phyloP scores from a whole-genome alignment of 176 grass and related monocot species.

The Phyllostachys edulis region DNA sequence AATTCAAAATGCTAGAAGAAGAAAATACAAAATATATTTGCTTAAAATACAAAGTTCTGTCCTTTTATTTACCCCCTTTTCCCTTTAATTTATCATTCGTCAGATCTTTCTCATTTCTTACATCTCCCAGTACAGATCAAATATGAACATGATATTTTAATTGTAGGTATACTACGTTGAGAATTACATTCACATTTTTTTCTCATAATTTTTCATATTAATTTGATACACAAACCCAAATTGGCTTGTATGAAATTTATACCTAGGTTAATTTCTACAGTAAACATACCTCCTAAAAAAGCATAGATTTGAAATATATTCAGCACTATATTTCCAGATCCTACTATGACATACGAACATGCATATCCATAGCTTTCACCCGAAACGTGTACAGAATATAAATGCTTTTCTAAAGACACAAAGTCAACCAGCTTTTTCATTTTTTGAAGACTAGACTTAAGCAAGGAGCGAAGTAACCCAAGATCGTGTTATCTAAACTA shows the following conservation, averaged over 20 bases:
- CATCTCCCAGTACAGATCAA: background rate
- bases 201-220: background rate
- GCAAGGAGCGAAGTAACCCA: constrained; percentile 18
- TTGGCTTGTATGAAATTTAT: background rate
- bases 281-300: background rate
- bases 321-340: background rate
- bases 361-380: background rate
- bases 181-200: no score
- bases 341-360: background rate
- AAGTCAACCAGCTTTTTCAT: constrained; percentile 43
- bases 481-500: constrained; percentile 14
- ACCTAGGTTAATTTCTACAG: no score
- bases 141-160: background rate
- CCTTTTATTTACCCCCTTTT: background rate
- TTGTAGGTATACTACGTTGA: background rate
- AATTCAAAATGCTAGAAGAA: background rate
- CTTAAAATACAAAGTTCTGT: background rate
- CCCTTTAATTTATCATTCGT: background rate
- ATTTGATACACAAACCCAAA: background rate
- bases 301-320: background rate
- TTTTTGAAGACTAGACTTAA: constrained; percentile 22
- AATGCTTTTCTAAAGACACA: background rate
- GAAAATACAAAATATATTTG: background rate
- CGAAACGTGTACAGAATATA: constrained; percentile 20
- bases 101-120: background rate